A percentile compares a stretch with the other conserved stretches of the same genome.
These are phyloP conservation scores for Boletus patriciae DNA, from an alignment of 768 basidiomycete genomes.

Conservation along the genomic window DNA sequence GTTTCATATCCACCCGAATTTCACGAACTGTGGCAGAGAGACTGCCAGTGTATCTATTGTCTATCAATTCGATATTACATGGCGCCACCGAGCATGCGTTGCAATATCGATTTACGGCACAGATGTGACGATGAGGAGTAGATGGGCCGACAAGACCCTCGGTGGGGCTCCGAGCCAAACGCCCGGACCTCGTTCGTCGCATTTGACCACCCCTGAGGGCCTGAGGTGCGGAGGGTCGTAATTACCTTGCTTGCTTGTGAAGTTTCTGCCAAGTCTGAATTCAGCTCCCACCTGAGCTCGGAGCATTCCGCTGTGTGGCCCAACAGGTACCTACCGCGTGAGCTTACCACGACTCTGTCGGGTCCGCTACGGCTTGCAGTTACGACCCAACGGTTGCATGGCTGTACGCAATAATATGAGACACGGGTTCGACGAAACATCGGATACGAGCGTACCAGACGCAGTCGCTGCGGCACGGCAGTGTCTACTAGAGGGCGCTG, in stretches of 20 bases:
- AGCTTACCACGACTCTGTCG: too few relatives aligned
- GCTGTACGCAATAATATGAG: too few relatives aligned
- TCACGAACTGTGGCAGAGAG: conserved; percentile 1
- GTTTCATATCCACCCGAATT: neutral
- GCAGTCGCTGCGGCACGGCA: too few relatives aligned
- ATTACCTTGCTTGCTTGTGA: neutral
- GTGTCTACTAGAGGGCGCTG: too few relatives aligned
- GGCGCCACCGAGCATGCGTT: neutral
- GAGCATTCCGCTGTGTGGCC: too few relatives aligned
- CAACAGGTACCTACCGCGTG: too few relatives aligned
- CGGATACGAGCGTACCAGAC: too few relatives aligned
- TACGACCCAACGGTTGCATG: too few relatives aligned
- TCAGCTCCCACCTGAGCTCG: neutral
- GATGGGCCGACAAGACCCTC: neutral
- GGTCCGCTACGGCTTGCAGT: too few relatives aligned
- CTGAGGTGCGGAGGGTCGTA: neutral
- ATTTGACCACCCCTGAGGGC: conserved; percentile 1
- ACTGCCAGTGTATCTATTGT: neutral
- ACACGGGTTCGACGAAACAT: neutral
- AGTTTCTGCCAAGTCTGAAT: neutral
- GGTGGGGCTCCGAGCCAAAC: conserved; percentile 5
- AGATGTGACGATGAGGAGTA: neutral
- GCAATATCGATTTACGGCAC: neutral
- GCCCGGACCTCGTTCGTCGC: neutral
- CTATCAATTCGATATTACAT: neutral